Base-by-base conservation (phyloP, 2,329 filamentous ascomycete species). In the Trichoderma lentiforme region DNA sequence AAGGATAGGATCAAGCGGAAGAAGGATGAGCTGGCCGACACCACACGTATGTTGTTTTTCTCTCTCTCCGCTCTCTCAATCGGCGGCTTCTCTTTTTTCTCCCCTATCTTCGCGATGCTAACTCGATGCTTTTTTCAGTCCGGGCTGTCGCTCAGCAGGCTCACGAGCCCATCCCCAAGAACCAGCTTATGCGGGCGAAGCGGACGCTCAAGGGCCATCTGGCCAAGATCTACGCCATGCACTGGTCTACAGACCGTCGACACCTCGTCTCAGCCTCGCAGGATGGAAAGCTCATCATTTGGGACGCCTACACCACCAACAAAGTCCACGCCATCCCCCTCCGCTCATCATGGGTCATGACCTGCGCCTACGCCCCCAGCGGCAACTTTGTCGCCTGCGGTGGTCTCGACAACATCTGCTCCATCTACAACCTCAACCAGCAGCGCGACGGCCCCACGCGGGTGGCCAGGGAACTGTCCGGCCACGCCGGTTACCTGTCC, bases 161-260 rank as follows among this genome's bases (percentile, higher is more conserved):
- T 76, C 95, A 97, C 83, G 96, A 98, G 82, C 87, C 93, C 76
- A 90, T 99, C 78, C 94, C 95, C 75, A 92, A 93, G 83, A 96
- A 97, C 83, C 88, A 90, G 81, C 89, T 95, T 81, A 98, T 99
- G 96, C 97, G 96, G 88, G 93, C 95, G 75, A 96, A 97, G 86
- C 93, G 94, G 79, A 98, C 95, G 65, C 88, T 99, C 76, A 98
- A 98, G 86, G 96, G 96, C 76, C 96, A 99, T 88, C 86, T 99
- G 76, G 96, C 96, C 79, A 99, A 99, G 86, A 99, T 99, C 79
- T 99, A 99, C 84, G 96, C 96, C 79, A 99, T 99, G 96, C 96
- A 99, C 87, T 99, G 96, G 96, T 98, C 96, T 39, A 99, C 96
- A 75, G 96, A 99, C 84, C 91, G 96, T 80, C 91, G 96, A 83